Percentiles rank a stretch among this genome's conserved stretches.
phyloP scores from a whole-genome alignment of 1,284 basidiomycete species.

The Xanthoconium separans region DNA sequence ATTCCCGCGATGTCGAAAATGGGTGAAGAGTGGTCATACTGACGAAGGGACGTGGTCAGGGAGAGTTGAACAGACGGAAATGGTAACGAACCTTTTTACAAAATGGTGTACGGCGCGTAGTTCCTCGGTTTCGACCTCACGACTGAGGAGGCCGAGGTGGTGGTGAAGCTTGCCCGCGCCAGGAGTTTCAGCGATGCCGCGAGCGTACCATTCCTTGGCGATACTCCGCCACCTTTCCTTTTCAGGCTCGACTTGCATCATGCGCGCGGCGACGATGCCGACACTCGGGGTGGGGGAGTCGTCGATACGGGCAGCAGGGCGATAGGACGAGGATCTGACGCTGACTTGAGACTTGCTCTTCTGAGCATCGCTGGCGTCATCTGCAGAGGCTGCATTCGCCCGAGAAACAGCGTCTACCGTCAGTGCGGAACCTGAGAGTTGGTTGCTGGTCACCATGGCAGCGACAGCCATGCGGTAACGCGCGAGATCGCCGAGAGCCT shows the following conservation, averaged over 20 bases:
- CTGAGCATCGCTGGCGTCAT: conserved; percentile 9
- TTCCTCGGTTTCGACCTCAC: conserved; percentile 82
- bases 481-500: conserved; percentile 94
- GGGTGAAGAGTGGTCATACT: conserved; percentile 91
- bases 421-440: conserved; percentile 39
- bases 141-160: conserved; percentile 86
- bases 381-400: conserved; percentile 33
- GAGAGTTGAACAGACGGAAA: not conserved
- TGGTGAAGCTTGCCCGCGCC: conserved; percentile 92
- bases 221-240: conserved; percentile 90
- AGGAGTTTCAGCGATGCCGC: conserved; percentile 85
- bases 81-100: conserved; percentile 75
- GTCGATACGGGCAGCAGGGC: conserved; percentile 56
- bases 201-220: conserved; percentile 91
- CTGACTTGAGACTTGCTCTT: conserved; percentile 31
- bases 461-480: conserved; percentile 94
- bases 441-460: conserved; percentile 54
- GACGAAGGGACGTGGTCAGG: conserved; percentile 9
- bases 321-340: conserved; percentile 48
- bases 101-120: conserved; percentile 91
- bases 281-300: conserved; percentile 76
- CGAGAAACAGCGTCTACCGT: conserved; percentile 49
- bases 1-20: conserved; percentile 84
- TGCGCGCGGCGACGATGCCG: conserved; percentile 82
- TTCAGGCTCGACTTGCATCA: conserved; percentile 87